phyloP scores from a whole-genome alignment of 495 filamentous ascomycete species.

The Hypomontagnella submonticulosa region DNA sequence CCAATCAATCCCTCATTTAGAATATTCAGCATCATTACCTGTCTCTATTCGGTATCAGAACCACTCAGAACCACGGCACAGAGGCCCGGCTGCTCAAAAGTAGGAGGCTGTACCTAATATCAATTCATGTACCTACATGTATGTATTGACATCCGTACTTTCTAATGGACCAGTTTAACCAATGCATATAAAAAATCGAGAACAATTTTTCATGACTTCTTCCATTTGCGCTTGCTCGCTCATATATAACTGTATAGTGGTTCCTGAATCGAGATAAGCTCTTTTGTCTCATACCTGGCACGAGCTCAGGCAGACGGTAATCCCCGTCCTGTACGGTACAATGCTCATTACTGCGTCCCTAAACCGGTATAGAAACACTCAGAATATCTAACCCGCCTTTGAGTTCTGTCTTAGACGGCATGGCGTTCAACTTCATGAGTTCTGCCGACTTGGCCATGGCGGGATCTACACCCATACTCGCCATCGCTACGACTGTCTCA shows the following conservation, averaged over 20 bases:
- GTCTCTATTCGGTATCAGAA: background rate
- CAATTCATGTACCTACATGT: too few species aligned
- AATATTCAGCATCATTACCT: background rate
- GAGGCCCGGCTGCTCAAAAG: too few species aligned
- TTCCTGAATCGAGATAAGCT: slow-evolving; percentile 12
- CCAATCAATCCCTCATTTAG: slow-evolving; percentile 8
- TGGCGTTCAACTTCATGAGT: slow-evolving; percentile 83
- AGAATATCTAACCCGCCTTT: slow-evolving; percentile 79
- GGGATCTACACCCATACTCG: slow-evolving; percentile 90
- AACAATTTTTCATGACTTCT: background rate
- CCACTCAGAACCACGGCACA: slow-evolving; percentile 18
- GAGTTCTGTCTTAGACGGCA: slow-evolving; percentile 84
- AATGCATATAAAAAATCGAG: background rate
- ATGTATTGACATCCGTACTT: too few species aligned
- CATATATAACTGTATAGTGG: slow-evolving; percentile 9
- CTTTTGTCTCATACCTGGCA: slow-evolving; percentile 13
- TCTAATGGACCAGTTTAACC: background rate
- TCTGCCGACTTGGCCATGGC: slow-evolving; percentile 84
- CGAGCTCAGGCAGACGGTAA: slow-evolving; percentile 16
- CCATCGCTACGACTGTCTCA: slow-evolving; percentile 90
- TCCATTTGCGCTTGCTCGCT: slow-evolving; percentile 15
- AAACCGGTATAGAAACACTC: slow-evolving; percentile 57
- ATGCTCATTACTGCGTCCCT: slow-evolving; percentile 3
- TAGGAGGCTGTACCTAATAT: too few species aligned
- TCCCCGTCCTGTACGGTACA: background rate